Percentiles rank a stretch among this genome's conserved stretches.
Evolutionary conservation across 352 stramenopile species (phyloP).

Genomic region (Phytophthora fragariaefolia): DNA sequence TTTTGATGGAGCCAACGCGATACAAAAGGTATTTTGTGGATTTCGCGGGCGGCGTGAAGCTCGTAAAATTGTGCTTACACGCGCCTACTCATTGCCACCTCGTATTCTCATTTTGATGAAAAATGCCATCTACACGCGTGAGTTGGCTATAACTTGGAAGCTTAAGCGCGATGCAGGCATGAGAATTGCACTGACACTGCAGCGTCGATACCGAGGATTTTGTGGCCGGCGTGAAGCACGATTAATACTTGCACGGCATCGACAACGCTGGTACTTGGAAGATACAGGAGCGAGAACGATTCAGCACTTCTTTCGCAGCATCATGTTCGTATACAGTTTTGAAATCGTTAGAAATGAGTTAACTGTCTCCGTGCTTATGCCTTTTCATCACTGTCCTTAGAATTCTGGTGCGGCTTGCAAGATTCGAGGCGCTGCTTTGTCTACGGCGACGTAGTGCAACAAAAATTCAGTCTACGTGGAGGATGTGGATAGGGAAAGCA

Average conservation of each 20-base stretch:
- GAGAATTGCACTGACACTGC: constrained; percentile 43
- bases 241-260: constrained; percentile 29
- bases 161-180: constrained; percentile 56
- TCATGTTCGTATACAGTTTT: constrained; percentile 54
- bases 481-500: constrained; percentile 80
- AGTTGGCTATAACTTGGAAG: constrained; percentile 66
- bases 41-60: constrained; percentile 47
- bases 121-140: constrained; percentile 61
- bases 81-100: constrained; percentile 47
- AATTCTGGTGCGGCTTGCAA: constrained; percentile 59
- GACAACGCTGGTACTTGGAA: constrained; percentile 45
- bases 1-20: constrained; percentile 42
- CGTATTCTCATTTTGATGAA: constrained; percentile 57
- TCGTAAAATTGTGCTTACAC: constrained; percentile 43
- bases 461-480: constrained; percentile 76
- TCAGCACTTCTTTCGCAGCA: constrained; percentile 82
- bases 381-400: constrained; percentile 28
- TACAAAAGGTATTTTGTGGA: constrained; percentile 68
- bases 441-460: constrained; percentile 47
- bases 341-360: background rate
- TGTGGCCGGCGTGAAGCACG: constrained; percentile 48
- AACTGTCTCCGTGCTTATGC: background rate
- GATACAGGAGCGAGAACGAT: constrained; percentile 53
- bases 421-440: constrained; percentile 46
- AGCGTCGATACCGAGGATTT: constrained; percentile 59